Evolutionary conservation across 1,284 basidiomycete genomes (phyloP), one percentile per base, ranked within the genome.

Genomic region (Moniliophthora roreri): DNA sequence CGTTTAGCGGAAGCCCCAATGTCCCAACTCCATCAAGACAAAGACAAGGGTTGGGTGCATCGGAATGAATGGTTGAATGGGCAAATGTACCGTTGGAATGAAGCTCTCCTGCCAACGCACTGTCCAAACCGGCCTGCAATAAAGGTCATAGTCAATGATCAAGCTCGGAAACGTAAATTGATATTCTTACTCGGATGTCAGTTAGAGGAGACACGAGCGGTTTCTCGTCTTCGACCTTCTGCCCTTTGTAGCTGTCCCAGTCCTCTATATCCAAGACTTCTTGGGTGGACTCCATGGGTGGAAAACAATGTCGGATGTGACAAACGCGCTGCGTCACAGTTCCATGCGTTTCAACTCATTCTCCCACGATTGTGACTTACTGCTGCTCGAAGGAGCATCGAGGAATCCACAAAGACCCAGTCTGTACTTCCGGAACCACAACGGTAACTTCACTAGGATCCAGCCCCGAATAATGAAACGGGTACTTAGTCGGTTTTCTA

Each of bases 11-110:
- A 11, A 53, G 32, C 26, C 52, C 52, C 13, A 53, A 26, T 10
- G 52, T n/a, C 8, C 52, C 52, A 21, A 49, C 23, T 18, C 46
- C 47, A 9, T 53, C 52, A 7, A 53, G 52, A 6, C 34, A 32
- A 15, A 53, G 46, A 20, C 45, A 48, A 4, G 52, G 52, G 32
- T 53, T 53, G 3, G 52, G 52, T 24, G 47, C 52, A 37, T 48
- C 47, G 0, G 16, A 10, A 35, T 53, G 41, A 13, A 20, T 40
- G 24, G 28, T 41, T 8, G 52, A 53, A 16, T 53, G 35, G 15
- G 52, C 52, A 53, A 53, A 53, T 6, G 35, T 34, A 10, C 52
- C 52, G 26, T 48, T 34, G 11, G 41, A 53, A 13, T 39, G 18
- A 26, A 53, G 32, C 13, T 47, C 47, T 10, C 38, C 47, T 11